These are phyloP conservation scores for Claviceps lovelessii DNA, from an alignment of 2,329 filamentous ascomycete genomes.

Conservation along the genomic window DNA sequence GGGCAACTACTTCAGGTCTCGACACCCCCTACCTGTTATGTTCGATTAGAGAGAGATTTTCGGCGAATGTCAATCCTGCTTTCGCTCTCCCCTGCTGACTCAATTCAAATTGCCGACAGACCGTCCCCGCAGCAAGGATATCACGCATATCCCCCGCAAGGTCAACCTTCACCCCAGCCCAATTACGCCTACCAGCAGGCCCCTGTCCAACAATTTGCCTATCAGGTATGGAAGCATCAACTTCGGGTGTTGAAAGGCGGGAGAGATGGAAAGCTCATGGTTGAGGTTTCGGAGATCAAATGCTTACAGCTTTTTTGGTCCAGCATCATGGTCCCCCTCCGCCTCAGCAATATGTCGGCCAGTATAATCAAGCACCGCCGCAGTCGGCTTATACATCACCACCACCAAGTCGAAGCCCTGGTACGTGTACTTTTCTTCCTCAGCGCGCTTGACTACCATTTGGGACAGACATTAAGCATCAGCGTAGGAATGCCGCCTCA, in stretches of 20 bases:
- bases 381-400: conserved; percentile 33
- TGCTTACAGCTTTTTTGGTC: neutral
- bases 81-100: neutral
- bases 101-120: neutral
- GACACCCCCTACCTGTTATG: neutral
- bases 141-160: conserved; percentile 30
- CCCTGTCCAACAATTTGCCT: conserved; percentile 28
- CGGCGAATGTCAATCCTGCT: neutral
- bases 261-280: neutral
- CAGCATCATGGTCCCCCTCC: conserved; percentile 19
- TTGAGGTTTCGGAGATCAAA: neutral
- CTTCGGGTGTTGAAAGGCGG: conserved; percentile 17
- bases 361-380: conserved; percentile 18
- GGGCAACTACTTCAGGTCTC: conserved; percentile 17
- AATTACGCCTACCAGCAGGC: conserved; percentile 31
- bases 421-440: conserved; percentile 1
- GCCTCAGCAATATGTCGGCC: conserved; percentile 18
- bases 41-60: too few species aligned
- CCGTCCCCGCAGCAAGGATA: conserved; percentile 7
- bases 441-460: neutral
- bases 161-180: conserved; percentile 33
- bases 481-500: conserved; percentile 8
- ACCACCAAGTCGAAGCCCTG: conserved; percentile 32
- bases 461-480: neutral
- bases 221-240: conserved; percentile 13